Conservation (phyloP, 169 alveolate genomes). For the Babesia bovis region DNA sequence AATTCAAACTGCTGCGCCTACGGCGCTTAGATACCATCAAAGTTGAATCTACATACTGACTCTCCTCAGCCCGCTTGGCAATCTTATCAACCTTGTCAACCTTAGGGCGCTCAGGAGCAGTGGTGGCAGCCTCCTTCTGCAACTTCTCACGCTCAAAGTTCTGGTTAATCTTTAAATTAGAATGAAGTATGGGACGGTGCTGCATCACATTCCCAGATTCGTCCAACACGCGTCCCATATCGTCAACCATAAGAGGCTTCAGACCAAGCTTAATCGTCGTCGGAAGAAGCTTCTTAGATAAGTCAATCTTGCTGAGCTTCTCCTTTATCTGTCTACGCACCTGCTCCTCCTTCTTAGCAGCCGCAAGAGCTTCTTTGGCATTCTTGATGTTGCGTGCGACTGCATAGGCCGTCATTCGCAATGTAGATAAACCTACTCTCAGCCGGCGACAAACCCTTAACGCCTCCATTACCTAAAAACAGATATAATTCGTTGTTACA, state of each 20-base stretch:
- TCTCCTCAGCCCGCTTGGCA: slow-evolving; percentile 49
- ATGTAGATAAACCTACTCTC: slow-evolving; percentile 14
- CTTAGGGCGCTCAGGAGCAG: slow-evolving; percentile 9
- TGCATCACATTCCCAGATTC: slow-evolving; percentile 76
- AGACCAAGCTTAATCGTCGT: slow-evolving; percentile 44
- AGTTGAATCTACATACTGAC: slow-evolving; percentile 60
- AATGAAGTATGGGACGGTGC: slow-evolving; percentile 71
- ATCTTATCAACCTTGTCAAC: slow-evolving; percentile 23
- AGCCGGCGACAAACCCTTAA: slow-evolving; percentile 17
- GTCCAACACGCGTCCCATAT: slow-evolving; percentile 75
- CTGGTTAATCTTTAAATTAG: slow-evolving; percentile 74
- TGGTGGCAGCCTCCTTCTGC: slow-evolving; percentile 57
- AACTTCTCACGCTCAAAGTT: slow-evolving; percentile 66
- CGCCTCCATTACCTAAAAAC: too few relatives aligned
- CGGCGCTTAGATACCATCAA: slow-evolving; percentile 32
- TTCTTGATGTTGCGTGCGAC: slow-evolving; percentile 53
- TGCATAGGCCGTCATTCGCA: not conserved
- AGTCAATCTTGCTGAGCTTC: slow-evolving; percentile 45
- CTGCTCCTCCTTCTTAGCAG: slow-evolving; percentile 68
- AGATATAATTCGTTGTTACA: too few relatives aligned
- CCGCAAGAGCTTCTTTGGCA: slow-evolving; percentile 75
- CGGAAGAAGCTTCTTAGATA: slow-evolving; percentile 45
- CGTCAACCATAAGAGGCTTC: slow-evolving; percentile 68
- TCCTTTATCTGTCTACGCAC: slow-evolving; percentile 59
- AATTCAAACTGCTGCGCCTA: slow-evolving; percentile 31